Evolutionary conservation across 371 early-diverging fungal species (phyloP), one percentile per base, ranked within the genome.

Genomic region (Syncephalastrum contaminatum): DNA sequence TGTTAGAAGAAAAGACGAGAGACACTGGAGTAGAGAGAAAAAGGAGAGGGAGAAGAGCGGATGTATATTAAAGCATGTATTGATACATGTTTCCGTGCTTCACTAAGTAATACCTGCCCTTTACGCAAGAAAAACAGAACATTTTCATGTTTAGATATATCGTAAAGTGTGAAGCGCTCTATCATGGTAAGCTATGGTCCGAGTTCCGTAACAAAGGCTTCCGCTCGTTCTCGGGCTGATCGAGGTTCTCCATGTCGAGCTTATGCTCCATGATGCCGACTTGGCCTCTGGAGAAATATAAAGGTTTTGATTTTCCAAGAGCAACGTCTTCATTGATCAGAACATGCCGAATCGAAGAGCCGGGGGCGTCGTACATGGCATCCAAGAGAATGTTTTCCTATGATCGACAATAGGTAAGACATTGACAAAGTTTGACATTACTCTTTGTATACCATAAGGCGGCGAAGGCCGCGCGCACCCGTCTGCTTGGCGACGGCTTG

Each of bases 391-490:
- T 40, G 20, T 81, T 76, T 70, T 88, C 88, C 80, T 80, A 61
- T 27, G 16, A 27, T 2, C 43, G 13, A 20, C 4, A 19, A 15
- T 4, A 0, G 43, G 39, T 41, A 13, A 39, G 36, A 12, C 10
- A 10, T 12, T 8, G 36, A 5, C 5, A 30, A 30, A 12, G 36
- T 12, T 2, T 30, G 12, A 0, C 1, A 30, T 36, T 19, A 44
- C 18, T 10, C 40, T 25, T 44, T 21, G n/a, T 19, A 14, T 73
- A 74, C 81, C 87, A 91, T 86, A 48, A 91, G 88, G 1, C 89
- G 67, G 12, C 91, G 80, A 41, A 93, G 71, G 1, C 93, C 93
- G 18, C 93, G 77, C 8, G 93, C 93, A 4, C 93, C 93, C 0
- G 90, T 90, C 54, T 88, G 82, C 63, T 87, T 89, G 53, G 79